A percentile compares a stretch with the other conserved stretches of the same genome.
Evolutionary conservation across 768 basidiomycete species (phyloP).

Genomic region (Kwoniella sp.): DNA sequence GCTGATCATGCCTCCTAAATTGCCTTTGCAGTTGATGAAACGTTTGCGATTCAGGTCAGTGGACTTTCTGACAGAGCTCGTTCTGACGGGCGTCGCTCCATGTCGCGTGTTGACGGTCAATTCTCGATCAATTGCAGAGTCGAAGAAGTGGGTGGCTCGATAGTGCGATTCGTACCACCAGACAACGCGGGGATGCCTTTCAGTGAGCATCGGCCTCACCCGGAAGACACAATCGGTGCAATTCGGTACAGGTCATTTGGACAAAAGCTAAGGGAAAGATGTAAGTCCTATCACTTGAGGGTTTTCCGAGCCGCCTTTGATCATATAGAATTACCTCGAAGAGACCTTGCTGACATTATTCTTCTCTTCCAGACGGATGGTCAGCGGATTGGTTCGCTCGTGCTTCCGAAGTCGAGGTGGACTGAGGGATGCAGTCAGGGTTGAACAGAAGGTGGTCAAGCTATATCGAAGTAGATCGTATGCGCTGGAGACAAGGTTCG

Average conservation of each 20-base stretch:
- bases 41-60: slow-evolving; percentile 1
- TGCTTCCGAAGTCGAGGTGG: background rate
- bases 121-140: background rate
- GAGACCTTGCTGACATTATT: too few relatives aligned
- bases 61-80: too few relatives aligned
- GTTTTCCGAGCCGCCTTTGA: too few relatives aligned
- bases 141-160: slow-evolving; percentile 6
- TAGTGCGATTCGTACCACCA: slow-evolving; percentile 5
- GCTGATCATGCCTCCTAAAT: background rate
- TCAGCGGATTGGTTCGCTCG: slow-evolving; percentile 1
- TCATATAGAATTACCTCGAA: too few relatives aligned
- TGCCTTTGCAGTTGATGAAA: slow-evolving; percentile 10
- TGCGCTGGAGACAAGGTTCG: too few relatives aligned
- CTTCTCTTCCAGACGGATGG: slow-evolving; percentile 16
- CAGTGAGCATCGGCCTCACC: slow-evolving; percentile 14
- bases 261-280: slow-evolving; percentile 1
- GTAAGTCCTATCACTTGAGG: background rate
- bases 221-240: background rate
- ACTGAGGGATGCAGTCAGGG: background rate
- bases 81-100: too few relatives aligned
- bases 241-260: slow-evolving; percentile 4
- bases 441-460: too few relatives aligned
- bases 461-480: too few relatives aligned
- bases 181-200: slow-evolving; percentile 8
- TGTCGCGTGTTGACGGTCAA: background rate